These are phyloP conservation scores for Celoporthe dispersa DNA, from an alignment of 2,329 filamentous ascomycete species.

Conservation along the genomic window DNA sequence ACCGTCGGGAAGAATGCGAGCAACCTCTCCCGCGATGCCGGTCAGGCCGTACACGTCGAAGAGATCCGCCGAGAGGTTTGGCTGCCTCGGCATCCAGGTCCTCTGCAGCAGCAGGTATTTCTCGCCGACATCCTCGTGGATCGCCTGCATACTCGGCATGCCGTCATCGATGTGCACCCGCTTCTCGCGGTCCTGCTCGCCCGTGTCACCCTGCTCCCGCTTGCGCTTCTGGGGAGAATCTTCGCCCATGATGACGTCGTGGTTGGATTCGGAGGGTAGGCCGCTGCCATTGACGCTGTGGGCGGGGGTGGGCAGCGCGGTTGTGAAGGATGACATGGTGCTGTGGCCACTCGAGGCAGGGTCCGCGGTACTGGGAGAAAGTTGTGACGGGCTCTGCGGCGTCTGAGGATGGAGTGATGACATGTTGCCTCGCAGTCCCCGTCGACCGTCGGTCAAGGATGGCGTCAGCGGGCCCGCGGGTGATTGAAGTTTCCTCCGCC, in stretches of 20 bases:
- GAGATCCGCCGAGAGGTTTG: constrained; percentile 59
- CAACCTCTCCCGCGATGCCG: constrained; percentile 63
- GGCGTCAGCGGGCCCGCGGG: constrained; percentile 13
- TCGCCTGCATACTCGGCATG: constrained; percentile 65
- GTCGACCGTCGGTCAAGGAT: constrained; percentile 17
- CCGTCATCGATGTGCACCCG: constrained; percentile 66
- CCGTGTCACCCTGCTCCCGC: constrained; percentile 57
- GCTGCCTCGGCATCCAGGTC: constrained; percentile 44
- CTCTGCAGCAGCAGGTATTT: constrained; percentile 70
- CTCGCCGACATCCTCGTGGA: constrained; percentile 68
- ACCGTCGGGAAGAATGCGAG: constrained; percentile 66
- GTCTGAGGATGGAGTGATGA: constrained; percentile 70
- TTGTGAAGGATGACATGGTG: constrained; percentile 56
- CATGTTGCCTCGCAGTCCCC: constrained; percentile 50
- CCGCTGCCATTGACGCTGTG: constrained; percentile 65
- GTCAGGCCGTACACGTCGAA: constrained; percentile 62
- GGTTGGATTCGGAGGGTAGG: constrained; percentile 47
- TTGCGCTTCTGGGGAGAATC: constrained; percentile 66
- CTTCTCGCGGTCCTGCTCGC: constrained; percentile 58
- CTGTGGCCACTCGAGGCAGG: constrained; percentile 54
- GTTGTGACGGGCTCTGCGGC: constrained; percentile 69
- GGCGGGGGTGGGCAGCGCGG: constrained; percentile 64
- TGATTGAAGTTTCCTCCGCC: constrained; percentile 6
- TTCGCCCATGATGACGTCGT: constrained; percentile 52
- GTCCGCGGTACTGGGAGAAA: constrained; percentile 60